phyloP scores from a whole-genome alignment of 768 basidiomycete genomes.

The Russula virescens region DNA sequence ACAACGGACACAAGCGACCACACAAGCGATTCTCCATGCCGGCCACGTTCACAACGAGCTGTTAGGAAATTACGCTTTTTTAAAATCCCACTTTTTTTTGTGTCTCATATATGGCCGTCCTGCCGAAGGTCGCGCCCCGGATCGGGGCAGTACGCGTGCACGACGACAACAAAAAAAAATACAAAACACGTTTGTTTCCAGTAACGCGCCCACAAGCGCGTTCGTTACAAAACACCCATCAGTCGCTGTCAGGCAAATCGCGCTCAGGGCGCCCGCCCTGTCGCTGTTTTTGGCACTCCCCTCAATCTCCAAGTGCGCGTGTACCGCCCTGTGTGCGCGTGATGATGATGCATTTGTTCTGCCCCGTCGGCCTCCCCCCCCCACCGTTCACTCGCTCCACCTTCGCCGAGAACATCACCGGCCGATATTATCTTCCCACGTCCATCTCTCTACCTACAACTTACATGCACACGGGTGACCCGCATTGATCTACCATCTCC shows the following conservation, averaged over 20 bases:
- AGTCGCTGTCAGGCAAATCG: conserved; percentile 18
- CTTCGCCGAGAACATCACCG: conserved; percentile 18
- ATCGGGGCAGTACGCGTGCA: conserved; percentile 10
- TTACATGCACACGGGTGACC: conserved; percentile 4
- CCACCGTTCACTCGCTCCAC: conserved; percentile 15
- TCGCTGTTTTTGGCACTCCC: conserved; percentile 14
- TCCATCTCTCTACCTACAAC: neutral
- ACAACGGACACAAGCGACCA: neutral
- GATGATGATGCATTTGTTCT: too few relatives aligned
- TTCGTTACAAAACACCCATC: conserved; percentile 13
- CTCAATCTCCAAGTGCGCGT: conserved; percentile 12
- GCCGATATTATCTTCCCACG: conserved; percentile 22
- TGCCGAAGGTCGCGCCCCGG: neutral
- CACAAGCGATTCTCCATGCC: too few relatives aligned
- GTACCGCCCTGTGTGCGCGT: neutral
- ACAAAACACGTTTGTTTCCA: conserved; percentile 10
- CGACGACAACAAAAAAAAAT: conserved; percentile 1
- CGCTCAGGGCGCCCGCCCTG: conserved; percentile 20
- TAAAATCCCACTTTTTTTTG: neutral
- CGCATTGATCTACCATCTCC: conserved; percentile 16
- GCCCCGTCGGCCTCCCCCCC: conserved; percentile 9
- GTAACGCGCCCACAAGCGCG: conserved; percentile 14
- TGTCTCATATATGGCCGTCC: too few relatives aligned
- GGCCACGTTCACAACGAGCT: neutral
- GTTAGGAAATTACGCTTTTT: too few relatives aligned